Percentiles rank a stretch among this genome's conserved stretches.
Evolutionary conservation across 2,329 filamentous ascomycete genomes (phyloP).

Genomic region (Cercospora zeae-maydis): DNA sequence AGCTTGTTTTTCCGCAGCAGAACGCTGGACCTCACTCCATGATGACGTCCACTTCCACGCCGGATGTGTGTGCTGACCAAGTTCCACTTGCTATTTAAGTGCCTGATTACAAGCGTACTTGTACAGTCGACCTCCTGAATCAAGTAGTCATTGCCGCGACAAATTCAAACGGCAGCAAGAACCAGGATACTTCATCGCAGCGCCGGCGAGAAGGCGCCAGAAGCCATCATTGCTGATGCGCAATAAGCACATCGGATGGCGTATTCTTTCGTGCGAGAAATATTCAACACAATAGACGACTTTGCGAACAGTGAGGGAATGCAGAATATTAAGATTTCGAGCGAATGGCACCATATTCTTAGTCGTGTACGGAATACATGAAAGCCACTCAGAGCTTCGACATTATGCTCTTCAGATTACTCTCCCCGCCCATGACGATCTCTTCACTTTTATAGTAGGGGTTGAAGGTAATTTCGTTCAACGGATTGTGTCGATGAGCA

Average conservation of each 20-base stretch:
- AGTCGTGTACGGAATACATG: not conserved
- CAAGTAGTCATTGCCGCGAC: constrained; percentile 1
- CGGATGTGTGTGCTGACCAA: constrained; percentile 35
- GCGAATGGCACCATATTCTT: not conserved
- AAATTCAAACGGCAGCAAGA: constrained; percentile 10
- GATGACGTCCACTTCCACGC: not conserved
- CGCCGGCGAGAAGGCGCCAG: constrained; percentile 59
- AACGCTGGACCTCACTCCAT: not conserved
- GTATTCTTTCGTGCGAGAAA: not conserved
- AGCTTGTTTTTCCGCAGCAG: not conserved
- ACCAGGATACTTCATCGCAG: constrained; percentile 52
- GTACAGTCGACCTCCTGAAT: constrained; percentile 10
- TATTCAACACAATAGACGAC: not conserved
- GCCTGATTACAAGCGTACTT: constrained; percentile 4
- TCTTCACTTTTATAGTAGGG: constrained; percentile 49
- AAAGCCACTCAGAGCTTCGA: constrained; percentile 31
- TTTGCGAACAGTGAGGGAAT: not conserved
- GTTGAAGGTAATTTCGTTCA: constrained; percentile 52
- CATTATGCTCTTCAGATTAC: constrained; percentile 28
- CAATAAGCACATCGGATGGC: not conserved
- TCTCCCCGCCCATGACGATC: constrained; percentile 46
- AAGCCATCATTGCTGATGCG: constrained; percentile 45
- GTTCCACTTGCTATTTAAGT: constrained; percentile 53
- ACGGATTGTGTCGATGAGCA: constrained; percentile 51
- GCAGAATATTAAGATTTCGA: not conserved